Conservation (phyloP, 2,329 filamentous ascomycete genomes). For the Camillea tinctor region DNA sequence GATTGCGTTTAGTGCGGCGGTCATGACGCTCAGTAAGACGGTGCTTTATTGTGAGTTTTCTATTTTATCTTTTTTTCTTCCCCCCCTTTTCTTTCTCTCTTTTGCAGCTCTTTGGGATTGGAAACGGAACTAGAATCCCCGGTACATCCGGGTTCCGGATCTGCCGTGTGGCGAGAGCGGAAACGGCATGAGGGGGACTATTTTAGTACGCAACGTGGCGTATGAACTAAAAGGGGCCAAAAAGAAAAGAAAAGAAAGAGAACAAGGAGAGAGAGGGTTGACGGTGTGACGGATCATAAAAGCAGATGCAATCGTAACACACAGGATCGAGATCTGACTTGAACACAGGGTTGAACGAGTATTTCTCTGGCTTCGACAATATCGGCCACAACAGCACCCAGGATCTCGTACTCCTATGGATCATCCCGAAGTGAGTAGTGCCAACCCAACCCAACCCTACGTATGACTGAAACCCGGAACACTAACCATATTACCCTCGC, state of each 20-base stretch:
- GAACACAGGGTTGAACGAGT: slow-evolving; percentile 54
- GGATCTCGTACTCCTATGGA: slow-evolving; percentile 52
- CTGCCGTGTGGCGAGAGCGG: background rate
- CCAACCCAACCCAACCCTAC: background rate
- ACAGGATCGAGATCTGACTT: background rate
- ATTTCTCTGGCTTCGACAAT: slow-evolving; percentile 54
- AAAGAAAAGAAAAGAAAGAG: background rate
- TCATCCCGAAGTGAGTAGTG: slow-evolving; percentile 38
- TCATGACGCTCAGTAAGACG: slow-evolving; percentile 65
- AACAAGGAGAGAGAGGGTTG: background rate
- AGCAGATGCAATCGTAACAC: background rate
- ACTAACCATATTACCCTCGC: background rate
- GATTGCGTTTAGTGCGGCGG: slow-evolving; percentile 50
- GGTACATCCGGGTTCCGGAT: background rate
- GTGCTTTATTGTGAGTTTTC: slow-evolving; percentile 53
- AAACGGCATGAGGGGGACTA: background rate
- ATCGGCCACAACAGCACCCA: slow-evolving; percentile 53
- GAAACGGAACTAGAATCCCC: too few species aligned
- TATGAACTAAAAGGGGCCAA: background rate
- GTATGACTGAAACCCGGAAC: slow-evolving; percentile 2
- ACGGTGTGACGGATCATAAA: too few species aligned
- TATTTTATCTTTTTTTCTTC: background rate
- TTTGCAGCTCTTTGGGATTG: background rate
- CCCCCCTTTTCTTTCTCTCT: background rate
- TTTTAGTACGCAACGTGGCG: background rate